phyloP scores from a whole-genome alignment of 2,329 filamentous ascomycete genomes.

The Keithomyces neogunnii region DNA sequence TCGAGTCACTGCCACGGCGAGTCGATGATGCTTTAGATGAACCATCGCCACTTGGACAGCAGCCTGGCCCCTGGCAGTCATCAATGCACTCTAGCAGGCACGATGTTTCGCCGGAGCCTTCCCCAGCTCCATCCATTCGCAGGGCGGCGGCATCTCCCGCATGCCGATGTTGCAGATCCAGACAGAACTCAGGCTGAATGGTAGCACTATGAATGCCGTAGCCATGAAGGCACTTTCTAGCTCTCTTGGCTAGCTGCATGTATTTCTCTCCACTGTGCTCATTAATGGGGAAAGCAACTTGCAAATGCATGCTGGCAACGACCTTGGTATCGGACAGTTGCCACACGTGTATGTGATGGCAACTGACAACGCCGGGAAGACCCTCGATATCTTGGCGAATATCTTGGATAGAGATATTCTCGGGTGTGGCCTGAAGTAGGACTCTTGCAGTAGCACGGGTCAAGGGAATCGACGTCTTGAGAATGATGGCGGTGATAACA shows the following conservation, averaged over 20 bases:
- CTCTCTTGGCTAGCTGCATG: slow-evolving; percentile 79
- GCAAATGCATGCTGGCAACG: slow-evolving; percentile 86
- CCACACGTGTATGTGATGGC: slow-evolving; percentile 97
- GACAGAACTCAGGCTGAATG: slow-evolving; percentile 85
- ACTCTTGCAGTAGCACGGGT: slow-evolving; percentile 78
- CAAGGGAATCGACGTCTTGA: slow-evolving; percentile 67
- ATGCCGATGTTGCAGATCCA: slow-evolving; percentile 38
- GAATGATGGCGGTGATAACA: slow-evolving; percentile 77
- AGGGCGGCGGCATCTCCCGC: slow-evolving; percentile 26
- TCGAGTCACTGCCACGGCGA: slow-evolving; percentile 26
- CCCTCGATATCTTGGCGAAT: slow-evolving; percentile 86
- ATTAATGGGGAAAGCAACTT: slow-evolving; percentile 83
- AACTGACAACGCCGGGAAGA: slow-evolving; percentile 78
- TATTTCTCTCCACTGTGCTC: slow-evolving; percentile 72
- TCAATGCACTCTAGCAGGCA: slow-evolving; percentile 42
- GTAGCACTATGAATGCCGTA: slow-evolving; percentile 97
- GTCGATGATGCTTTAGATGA: slow-evolving; percentile 26
- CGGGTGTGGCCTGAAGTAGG: slow-evolving; percentile 85
- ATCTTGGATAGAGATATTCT: slow-evolving; percentile 78
- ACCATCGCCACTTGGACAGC: slow-evolving; percentile 22
- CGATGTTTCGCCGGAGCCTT: slow-evolving; percentile 20
- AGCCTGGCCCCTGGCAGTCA: slow-evolving; percentile 25
- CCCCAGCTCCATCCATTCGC: slow-evolving; percentile 24
- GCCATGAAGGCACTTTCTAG: slow-evolving; percentile 81
- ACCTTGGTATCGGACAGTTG: slow-evolving; percentile 92